Percentiles rank a stretch among this genome's conserved stretches.
Evolutionary conservation across 495 filamentous ascomycete genomes (phyloP).

Genomic region (Cercophora scortea): DNA sequence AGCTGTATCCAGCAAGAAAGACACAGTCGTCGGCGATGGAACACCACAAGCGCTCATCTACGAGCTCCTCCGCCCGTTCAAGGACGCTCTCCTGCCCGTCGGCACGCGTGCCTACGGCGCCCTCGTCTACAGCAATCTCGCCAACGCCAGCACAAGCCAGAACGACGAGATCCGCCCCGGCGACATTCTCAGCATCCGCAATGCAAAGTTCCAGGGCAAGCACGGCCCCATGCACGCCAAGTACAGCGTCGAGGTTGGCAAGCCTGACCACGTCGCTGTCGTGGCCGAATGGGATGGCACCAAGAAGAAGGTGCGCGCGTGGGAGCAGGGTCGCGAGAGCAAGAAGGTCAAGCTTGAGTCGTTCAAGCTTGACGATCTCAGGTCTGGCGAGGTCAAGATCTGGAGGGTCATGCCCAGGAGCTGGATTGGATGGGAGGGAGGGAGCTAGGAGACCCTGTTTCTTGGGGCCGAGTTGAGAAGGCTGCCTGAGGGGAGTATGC

Average conservation of each 20-base stretch:
- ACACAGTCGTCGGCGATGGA: constrained; percentile 76
- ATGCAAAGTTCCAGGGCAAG: constrained; percentile 92
- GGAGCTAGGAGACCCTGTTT: constrained; percentile 11
- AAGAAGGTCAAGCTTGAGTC: constrained; percentile 92
- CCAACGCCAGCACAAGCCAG: constrained; percentile 82
- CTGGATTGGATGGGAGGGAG: constrained; percentile 80
- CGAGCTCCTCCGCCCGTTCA: constrained; percentile 67
- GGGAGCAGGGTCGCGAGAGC: constrained; percentile 92
- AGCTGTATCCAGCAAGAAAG: constrained; percentile 59
- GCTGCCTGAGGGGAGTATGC: no score
- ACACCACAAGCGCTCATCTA: constrained; percentile 65
- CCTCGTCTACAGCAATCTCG: constrained; percentile 85
- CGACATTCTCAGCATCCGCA: constrained; percentile 88
- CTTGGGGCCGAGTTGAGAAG: no score
- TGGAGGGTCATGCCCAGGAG: constrained; percentile 90
- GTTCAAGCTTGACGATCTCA: constrained; percentile 84
- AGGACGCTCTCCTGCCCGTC: constrained; percentile 69
- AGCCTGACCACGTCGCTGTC: constrained; percentile 88
- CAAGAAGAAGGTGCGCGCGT: constrained; percentile 93
- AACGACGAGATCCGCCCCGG: constrained; percentile 92
- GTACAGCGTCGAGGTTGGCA: constrained; percentile 82
- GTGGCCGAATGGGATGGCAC: constrained; percentile 99
- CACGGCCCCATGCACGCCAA: constrained; percentile 92
- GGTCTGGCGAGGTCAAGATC: constrained; percentile 92
- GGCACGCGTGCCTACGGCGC: constrained; percentile 86